Percentiles rank a stretch among this genome's conserved stretches.
Evolutionary conservation across 108 stramenopile genomes (phyloP).

Genomic region (Licmophora abbreviata): DNA sequence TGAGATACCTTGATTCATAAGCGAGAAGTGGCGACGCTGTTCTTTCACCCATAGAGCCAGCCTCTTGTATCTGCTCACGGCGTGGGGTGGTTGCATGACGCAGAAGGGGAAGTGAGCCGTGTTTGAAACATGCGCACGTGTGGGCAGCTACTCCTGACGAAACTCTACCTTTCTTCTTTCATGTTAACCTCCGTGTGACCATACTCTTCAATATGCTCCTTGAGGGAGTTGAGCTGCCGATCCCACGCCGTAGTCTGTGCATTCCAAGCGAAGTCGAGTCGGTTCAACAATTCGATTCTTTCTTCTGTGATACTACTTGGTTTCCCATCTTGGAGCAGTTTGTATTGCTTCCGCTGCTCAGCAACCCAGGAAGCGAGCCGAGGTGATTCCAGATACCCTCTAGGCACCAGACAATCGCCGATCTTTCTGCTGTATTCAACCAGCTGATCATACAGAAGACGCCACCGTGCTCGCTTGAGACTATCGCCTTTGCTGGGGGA

Average conservation of each 20-base stretch:
- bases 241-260: conserved; percentile 25
- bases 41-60: conserved; percentile 45
- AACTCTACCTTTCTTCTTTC: no score
- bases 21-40: conserved; percentile 39
- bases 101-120: no score
- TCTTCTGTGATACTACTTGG: conserved; percentile 37
- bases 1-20: conserved; percentile 19
- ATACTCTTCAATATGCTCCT: conserved; percentile 16
- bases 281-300: conserved; percentile 23
- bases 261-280: conserved; percentile 43
- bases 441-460: conserved; percentile 12
- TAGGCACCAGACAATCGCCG: conserved; percentile 29
- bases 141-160: no score
- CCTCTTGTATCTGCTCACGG: no score
- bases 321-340: conserved; percentile 20
- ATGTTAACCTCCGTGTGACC: no score
- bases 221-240: conserved; percentile 18
- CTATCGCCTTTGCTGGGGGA: conserved; percentile 6
- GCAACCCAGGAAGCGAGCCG: conserved; percentile 33
- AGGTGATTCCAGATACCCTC: conserved; percentile 12
- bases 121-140: no score
- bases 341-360: conserved; percentile 40
- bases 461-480: conserved; percentile 10
- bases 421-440: conserved; percentile 15
- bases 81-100: no score